A percentile compares a stretch with the other conserved stretches of the same genome.
Evolutionary conservation across 345 rosid species (phyloP).

Genomic region (Eucalyptus viminalis): DNA sequence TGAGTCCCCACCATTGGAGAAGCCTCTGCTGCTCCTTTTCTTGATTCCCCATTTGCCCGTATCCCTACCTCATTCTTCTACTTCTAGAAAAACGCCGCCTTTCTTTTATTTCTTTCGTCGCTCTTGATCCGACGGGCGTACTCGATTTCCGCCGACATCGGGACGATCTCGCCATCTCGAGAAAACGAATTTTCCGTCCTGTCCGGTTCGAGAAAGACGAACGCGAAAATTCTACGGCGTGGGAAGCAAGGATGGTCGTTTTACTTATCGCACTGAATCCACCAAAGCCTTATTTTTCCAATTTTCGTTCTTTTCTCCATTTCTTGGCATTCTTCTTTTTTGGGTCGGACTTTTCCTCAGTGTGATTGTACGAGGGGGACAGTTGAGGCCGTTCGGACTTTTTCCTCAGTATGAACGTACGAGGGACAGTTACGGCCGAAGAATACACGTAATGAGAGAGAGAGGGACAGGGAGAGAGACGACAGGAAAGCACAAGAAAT

Average conservation of each 20-base stretch:
- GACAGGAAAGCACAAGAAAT: not conserved
- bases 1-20: not conserved
- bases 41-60: not conserved
- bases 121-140: not conserved
- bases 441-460: not conserved
- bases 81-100: not conserved
- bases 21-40: not conserved
- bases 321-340: not conserved
- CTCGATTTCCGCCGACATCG: not conserved
- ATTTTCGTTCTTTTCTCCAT: not conserved
- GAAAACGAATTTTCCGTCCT: not conserved
- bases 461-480: not conserved
- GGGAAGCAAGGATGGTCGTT: not conserved
- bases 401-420: not conserved
- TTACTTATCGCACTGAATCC: not conserved
- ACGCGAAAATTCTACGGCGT: not conserved
- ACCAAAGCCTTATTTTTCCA: not conserved
- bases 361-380: not conserved
- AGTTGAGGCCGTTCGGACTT: not conserved
- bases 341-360: not conserved
- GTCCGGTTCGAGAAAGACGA: not conserved
- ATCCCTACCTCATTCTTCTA: not conserved
- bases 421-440: not conserved
- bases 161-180: not conserved
- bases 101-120: not conserved